A percentile compares a stretch with the other conserved stretches of the same genome.
Conservation (phyloP, 2,329 filamentous ascomycete genomes). For the Tolypocladium cylindrosporum region DNA sequence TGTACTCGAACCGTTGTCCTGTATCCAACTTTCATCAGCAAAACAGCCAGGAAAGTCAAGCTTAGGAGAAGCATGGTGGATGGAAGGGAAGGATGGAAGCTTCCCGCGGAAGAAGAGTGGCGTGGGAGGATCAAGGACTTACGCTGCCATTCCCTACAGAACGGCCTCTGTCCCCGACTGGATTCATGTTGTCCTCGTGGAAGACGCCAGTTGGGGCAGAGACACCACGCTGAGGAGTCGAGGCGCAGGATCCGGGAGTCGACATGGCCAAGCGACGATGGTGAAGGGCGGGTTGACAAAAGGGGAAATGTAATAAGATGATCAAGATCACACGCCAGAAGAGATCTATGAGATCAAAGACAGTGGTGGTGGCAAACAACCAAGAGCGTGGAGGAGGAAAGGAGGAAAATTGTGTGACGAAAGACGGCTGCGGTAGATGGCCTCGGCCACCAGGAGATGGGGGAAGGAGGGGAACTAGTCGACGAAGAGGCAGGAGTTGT, state of each 20-base stretch:
- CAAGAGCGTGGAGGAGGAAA: slow-evolving; percentile 6
- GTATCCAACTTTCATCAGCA: not conserved
- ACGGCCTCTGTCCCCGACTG: slow-evolving; percentile 6
- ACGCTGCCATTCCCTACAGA: slow-evolving; percentile 8
- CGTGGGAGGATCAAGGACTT: slow-evolving; percentile 1
- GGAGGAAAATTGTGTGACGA: not conserved
- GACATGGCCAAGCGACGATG: slow-evolving; percentile 16
- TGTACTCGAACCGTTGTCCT: slow-evolving; percentile 11
- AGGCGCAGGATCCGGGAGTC: slow-evolving; percentile 14
- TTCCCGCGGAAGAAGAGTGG: not conserved
- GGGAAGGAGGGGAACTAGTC: slow-evolving; percentile 4
- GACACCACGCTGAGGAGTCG: slow-evolving; percentile 15
- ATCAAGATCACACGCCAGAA: slow-evolving; percentile 17
- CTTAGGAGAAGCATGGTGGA: not conserved
- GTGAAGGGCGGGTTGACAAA: slow-evolving; percentile 1
- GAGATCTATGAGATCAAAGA: slow-evolving; percentile 17
- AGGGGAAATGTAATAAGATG: slow-evolving; percentile 10
- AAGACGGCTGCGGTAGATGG: slow-evolving; percentile 5
- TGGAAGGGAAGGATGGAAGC: not conserved
- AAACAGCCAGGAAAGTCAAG: not conserved
- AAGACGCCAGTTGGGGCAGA: slow-evolving; percentile 6
- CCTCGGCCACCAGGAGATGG: not conserved
- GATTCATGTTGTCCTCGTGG: slow-evolving; percentile 12
- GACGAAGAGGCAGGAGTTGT: slow-evolving; percentile 11
- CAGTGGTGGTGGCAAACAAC: slow-evolving; percentile 12